Base-by-base conservation (phyloP, 2,329 filamentous ascomycete species). In the Aulographum hederae region DNA sequence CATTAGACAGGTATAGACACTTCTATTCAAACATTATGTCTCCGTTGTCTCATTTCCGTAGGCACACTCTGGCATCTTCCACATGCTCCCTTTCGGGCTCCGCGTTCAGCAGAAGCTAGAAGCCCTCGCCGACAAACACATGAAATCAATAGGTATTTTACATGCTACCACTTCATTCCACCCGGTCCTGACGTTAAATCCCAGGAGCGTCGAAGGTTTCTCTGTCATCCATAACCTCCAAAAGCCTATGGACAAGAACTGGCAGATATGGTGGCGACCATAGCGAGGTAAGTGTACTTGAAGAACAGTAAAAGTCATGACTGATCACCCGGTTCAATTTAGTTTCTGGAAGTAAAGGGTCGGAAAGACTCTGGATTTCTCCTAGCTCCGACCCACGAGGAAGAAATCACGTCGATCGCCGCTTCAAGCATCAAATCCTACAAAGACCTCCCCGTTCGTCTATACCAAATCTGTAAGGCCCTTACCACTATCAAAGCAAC, bases 371-470 rank as follows among this genome's bases (percentile, higher is more conserved):
- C 67, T 1, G 63, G 67, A 3, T 80, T 80, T 38, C 63, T 98
- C 18, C 66, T 98, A 3, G 77, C 84, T 1, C 89, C 89, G 1
- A 98, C 89, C 0, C 89, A 98, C 38, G 89, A 98, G 47, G 89
- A 98, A 51, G 89, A 98, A 48, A 89, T 98, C 42, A 98, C 89
- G 0, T 60, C 66, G 0, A 60, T 98, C 2, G 79, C 94, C 2
- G 69, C 72, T 3, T 67, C 65, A 34, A 67, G 74, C 12, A 61
- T 85, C 1, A 71, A 73, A 26, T 93, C 85, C 1, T 86, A 93
- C 49, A 86, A 84, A 46, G 74, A 81, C 28, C 61, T 95, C 6
- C 89, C 89, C 1, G 51, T 95, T 16, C 69, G 84, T 27, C 58
- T 98, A 0, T 98, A 95, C 46, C 89, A 98, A 50, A 89, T 89